These are phyloP conservation scores for Colletotrichum cordylinicola DNA, from an alignment of 2,329 filamentous ascomycete species.

Conservation along the genomic window DNA sequence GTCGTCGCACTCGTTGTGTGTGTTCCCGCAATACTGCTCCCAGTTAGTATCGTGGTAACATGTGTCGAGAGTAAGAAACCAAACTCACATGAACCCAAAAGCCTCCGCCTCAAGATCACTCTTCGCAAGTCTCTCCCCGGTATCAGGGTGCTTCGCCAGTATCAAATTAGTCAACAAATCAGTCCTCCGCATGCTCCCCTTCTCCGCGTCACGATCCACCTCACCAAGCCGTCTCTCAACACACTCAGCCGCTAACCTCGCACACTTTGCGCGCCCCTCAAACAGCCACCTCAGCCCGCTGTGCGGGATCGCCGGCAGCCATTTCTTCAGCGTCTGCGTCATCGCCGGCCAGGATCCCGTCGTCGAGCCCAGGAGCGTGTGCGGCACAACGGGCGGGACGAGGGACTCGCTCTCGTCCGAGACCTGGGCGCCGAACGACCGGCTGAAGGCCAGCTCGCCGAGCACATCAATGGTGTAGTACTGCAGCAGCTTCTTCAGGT, in stretches of 20 bases:
- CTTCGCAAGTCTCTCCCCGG: constrained; percentile 32
- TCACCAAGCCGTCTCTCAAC: constrained; percentile 20
- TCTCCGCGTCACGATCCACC: not conserved
- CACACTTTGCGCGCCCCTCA: constrained; percentile 26
- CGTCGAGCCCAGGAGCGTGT: constrained; percentile 34
- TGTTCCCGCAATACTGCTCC: not conserved
- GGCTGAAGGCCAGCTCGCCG: constrained; percentile 35
- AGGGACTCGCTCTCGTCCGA: constrained; percentile 29
- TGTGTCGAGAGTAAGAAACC: not conserved
- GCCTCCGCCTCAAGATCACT: constrained; percentile 38
- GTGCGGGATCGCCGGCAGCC: constrained; percentile 27
- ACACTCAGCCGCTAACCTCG: constrained; percentile 23
- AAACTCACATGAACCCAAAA: constrained; percentile 39
- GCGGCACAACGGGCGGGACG: constrained; percentile 37
- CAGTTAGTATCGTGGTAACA: not conserved
- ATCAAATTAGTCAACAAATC: constrained; percentile 41
- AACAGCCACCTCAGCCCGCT: constrained; percentile 25
- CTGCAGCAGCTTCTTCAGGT: constrained; percentile 34
- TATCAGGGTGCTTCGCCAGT: constrained; percentile 39
- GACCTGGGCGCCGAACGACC: constrained; percentile 33
- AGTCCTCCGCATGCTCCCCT: constrained; percentile 26
- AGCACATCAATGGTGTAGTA: constrained; percentile 31
- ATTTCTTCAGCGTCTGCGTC: constrained; percentile 29
- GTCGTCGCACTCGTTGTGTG: constrained; percentile 3
- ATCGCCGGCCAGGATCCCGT: constrained; percentile 33